Evolutionary conservation across 140 eudicot genomes (phyloP), one percentile per base, ranked within the genome.

Genomic region (Senecio squalidus): DNA sequence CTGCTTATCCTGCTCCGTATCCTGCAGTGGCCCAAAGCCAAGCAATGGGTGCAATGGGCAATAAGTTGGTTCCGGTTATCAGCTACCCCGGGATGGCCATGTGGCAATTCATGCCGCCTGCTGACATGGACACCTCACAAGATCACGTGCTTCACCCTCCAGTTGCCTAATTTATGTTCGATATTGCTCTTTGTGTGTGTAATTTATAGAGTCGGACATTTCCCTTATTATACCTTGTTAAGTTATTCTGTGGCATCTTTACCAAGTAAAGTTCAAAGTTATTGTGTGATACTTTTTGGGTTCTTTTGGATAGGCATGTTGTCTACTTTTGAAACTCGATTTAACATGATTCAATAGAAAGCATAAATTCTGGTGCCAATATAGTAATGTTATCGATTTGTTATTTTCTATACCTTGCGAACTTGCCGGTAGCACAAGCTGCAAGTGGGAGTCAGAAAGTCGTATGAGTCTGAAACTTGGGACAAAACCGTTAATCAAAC

Each of bases 51-150:
- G 68, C 76, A 25, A 56, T 77, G n/a, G 95, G 86, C 52, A 84
- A 59, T 76, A 91, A 91, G 30, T 34, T 86, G 66, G 94, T 86
- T n/a, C 96, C 98, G 1, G 53, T 91, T 13, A 58, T 86, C 25
- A 74, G 96, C 57, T 91, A 91, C 68, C 98, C 98, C 0, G 94
- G 96, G 64, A 83, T 86, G 62, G 91, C 89, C 31, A 84, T 92
- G 98, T 92, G 96, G 98, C 98, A 84, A 57, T 92, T 84, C 78
- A 73, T 92, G 98, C 98, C 98, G 2, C 85, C 95, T 36, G 86
- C 98, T 4, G 81, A 84, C 9, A 92, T 92, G 6, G 96, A 87
- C 62, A 92, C 98, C 38, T 92, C 98, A 4, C 98, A 84, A 71
- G 98, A 91, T 70, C 98, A 91, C 18, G 88, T 70, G 43, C 94